These are phyloP conservation scores for Smallanthus sonchifolius DNA, from an alignment of 129 eudicot genomes.

Conservation along the genomic window DNA sequence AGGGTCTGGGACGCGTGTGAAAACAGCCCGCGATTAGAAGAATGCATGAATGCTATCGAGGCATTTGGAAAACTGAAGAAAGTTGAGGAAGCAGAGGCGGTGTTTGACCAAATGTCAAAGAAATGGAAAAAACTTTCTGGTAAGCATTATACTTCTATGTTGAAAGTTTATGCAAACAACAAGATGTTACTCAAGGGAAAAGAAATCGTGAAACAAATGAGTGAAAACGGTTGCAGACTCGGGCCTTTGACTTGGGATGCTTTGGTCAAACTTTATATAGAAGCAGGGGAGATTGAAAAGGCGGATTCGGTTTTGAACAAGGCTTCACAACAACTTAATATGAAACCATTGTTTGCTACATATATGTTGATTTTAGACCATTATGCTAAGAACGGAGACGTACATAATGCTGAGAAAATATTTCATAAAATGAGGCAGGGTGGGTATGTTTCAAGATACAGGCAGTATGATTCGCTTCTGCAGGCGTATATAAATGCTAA, in stretches of 20 bases:
- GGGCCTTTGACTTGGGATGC: conserved; percentile 80
- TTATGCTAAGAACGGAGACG: conserved; percentile 66
- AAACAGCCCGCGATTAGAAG: conserved; percentile 35
- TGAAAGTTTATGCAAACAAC: conserved; percentile 60
- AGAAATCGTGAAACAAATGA: conserved; percentile 65
- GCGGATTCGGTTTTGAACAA: conserved; percentile 62
- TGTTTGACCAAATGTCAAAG: conserved; percentile 42
- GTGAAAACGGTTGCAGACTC: conserved; percentile 49
- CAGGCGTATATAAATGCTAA: conserved; percentile 66
- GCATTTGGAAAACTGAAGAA: conserved; percentile 75
- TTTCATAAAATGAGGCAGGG: conserved; percentile 56
- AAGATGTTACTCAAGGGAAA: conserved; percentile 74
- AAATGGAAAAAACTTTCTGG: conserved; percentile 38
- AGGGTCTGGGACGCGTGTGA: conserved; percentile 66
- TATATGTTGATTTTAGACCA: conserved; percentile 50
- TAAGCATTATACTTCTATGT: conserved; percentile 38
- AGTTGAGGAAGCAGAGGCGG: conserved; percentile 69
- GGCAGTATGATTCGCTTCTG: conserved; percentile 44
- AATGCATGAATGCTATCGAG: conserved; percentile 54
- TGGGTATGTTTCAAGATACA: conserved; percentile 48
- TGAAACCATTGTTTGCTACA: conserved; percentile 46
- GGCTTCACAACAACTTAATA: conserved; percentile 32
- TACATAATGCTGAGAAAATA: conserved; percentile 72
- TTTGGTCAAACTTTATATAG: conserved; percentile 60
- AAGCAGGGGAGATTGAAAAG: conserved; percentile 74